Conservation (phyloP, 306 rosid species). For the Hylodesmum podocarpum region DNA sequence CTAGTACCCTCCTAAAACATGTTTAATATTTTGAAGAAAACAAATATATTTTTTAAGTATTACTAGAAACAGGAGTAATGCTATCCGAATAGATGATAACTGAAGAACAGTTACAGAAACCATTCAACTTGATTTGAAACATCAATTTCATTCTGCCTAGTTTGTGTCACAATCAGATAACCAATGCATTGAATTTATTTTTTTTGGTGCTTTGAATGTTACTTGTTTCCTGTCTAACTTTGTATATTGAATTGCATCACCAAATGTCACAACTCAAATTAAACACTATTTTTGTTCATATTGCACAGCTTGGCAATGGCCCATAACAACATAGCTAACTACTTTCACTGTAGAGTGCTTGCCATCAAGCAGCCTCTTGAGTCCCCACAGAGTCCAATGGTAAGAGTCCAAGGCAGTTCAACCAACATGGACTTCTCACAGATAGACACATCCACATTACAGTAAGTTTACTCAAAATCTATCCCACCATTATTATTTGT, state of each 20-base stretch:
- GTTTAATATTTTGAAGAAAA: background rate
- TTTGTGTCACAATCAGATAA: slow-evolving; percentile 24
- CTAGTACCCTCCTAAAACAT: background rate
- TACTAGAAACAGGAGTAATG: background rate
- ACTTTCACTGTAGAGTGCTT: slow-evolving; percentile 73
- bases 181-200: slow-evolving; percentile 9
- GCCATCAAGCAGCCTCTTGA: slow-evolving; percentile 56
- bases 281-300: slow-evolving; percentile 27
- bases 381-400: slow-evolving; percentile 23
- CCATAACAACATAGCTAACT: slow-evolving; percentile 43
- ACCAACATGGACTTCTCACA: slow-evolving; percentile 72
- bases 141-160: background rate
- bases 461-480: slow-evolving; percentile 39
- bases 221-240: background rate
- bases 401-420: slow-evolving; percentile 39
- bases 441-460: slow-evolving; percentile 48
- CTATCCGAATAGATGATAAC: background rate
- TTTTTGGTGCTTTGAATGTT: background rate
- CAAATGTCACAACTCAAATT: slow-evolving; percentile 21
- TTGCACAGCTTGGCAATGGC: slow-evolving; percentile 65
- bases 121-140: slow-evolving; percentile 12
- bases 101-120: background rate
- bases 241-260: background rate
- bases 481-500: background rate
- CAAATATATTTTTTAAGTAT: background rate